Percentiles rank a stretch among this genome's conserved stretches.
Conservation (phyloP, 192 early-diverging fungal species). For the Coemansia nantahalensis region DNA sequence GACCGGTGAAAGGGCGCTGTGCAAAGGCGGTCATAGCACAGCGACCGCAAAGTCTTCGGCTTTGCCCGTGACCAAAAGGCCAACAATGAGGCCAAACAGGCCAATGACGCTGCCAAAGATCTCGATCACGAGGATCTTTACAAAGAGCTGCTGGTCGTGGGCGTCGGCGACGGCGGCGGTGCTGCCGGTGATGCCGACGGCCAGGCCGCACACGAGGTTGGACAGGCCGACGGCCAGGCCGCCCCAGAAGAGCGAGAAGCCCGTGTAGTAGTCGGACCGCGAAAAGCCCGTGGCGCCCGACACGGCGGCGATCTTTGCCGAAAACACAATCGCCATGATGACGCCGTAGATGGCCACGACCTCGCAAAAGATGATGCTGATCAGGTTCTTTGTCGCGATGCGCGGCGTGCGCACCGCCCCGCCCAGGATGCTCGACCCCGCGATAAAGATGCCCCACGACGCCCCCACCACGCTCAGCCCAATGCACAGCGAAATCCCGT, state of each 20-base stretch:
- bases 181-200: constrained; percentile 90
- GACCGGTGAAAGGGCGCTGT: too few relatives aligned
- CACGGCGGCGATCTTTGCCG: constrained; percentile 73
- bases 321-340: constrained; percentile 97
- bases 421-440: constrained; percentile 86
- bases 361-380: constrained; percentile 99
- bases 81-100: constrained; percentile 95
- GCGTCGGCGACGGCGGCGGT: constrained; percentile 96
- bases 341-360: constrained; percentile 99
- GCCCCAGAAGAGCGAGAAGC: constrained; percentile 94
- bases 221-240: constrained; percentile 93
- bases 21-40: too few relatives aligned
- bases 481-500: constrained; percentile 83
- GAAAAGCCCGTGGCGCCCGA: constrained; percentile 48
- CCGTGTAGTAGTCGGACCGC: constrained; percentile 72
- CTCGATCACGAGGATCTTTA: constrained; percentile 96
- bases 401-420: constrained; percentile 87
- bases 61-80: constrained; percentile 70
- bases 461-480: constrained; percentile 90
- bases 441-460: constrained; percentile 96
- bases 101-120: constrained; percentile 97
- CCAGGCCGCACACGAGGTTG: constrained; percentile 91
- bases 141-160: constrained; percentile 90
- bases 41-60: constrained; percentile 44
- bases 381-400: constrained; percentile 95